phyloP scores from a whole-genome alignment of 495 filamentous ascomycete genomes.

The Apodospora peruviana region DNA sequence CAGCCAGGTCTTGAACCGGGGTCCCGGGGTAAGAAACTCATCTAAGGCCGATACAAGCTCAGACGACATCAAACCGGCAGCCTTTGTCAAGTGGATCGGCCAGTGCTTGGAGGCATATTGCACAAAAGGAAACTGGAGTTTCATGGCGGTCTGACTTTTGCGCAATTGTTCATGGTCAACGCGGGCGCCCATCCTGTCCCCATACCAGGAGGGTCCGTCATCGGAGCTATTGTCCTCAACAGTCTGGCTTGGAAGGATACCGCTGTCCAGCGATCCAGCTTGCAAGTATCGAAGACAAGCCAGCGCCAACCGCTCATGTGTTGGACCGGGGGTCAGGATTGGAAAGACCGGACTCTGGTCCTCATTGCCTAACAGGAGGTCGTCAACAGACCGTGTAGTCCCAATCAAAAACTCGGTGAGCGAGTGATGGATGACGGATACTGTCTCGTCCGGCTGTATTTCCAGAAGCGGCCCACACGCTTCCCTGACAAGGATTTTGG shows the following conservation, averaged over 20 bases:
- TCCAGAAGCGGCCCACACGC: conserved; percentile 47
- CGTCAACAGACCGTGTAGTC: conserved; percentile 3
- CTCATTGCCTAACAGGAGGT: too few relatives aligned
- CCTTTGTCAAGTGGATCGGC: not conserved
- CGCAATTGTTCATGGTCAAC: not conserved
- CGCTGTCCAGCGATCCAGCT: conserved; percentile 10
- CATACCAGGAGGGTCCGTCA: not conserved
- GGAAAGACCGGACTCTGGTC: conserved; percentile 13
- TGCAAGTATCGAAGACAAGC: conserved; percentile 17
- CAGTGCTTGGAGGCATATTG: not conserved
- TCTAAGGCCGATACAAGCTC: too few relatives aligned
- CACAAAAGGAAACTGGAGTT: not conserved
- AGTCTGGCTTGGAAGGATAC: too few relatives aligned
- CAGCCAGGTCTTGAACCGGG: conserved; percentile 4
- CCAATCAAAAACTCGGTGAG: conserved; percentile 45
- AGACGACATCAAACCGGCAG: not conserved
- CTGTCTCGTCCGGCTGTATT: conserved; percentile 42
- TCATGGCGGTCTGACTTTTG: not conserved
- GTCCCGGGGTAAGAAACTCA: conserved; percentile 4
- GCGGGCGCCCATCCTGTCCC: too few relatives aligned
- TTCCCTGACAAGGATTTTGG: conserved; percentile 20
- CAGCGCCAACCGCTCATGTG: conserved; percentile 21
- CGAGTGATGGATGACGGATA: conserved; percentile 50
- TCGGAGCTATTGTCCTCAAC: not conserved
- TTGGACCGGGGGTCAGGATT: conserved; percentile 18